Base-by-base conservation (phyloP, 305 asterid species). In the Fraxinus greggii region DNA sequence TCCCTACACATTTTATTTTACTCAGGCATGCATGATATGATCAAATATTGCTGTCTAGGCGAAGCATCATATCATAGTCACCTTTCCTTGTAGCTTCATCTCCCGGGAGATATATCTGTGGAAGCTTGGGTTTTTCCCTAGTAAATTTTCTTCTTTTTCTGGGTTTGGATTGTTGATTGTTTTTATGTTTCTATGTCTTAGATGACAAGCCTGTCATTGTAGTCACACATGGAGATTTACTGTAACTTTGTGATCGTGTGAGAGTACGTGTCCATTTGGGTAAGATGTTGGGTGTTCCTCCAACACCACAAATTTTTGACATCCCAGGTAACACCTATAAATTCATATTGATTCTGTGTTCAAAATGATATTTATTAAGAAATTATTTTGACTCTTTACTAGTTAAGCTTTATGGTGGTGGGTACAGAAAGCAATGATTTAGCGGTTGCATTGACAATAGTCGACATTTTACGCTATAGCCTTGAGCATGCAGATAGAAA, bases 181-280 rank as follows among this genome's bases (percentile, higher is more conserved):
- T 45, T 75, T 5, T 4, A 12, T 59, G 29, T 79, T 31, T 76
- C 1, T 42, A 40, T 78, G 51, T 80, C 80, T 83, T 90, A 95
- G 98, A 95, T 83, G 94, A 92, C 88, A 95, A 89, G 88, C 98
- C 98, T 33, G 93, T 81, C 13, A 85, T 95, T 80, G 98, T 87
- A 76, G 84, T 95, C 72, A 93, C 98, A 1, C 98, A 95, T 76
- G 98, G 98, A 83, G 98, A 95, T 88, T 79, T 95, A 78, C 91
- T 95, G 24, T 70, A 91, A 8, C 88, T 90, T 76, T 42, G 87
- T 69, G 97, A 91, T 61, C 95, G 97, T 45, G 88, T 82, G 13
- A 84, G 84, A 38, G 83, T 93, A 5, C 90, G 97, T 56, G 80
- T 88, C 81, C 84, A 89, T 85, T 81, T 93, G 78, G 98, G 95